Conservation (phyloP, 345 rosid species). For the Eucalyptus decipiens region DNA sequence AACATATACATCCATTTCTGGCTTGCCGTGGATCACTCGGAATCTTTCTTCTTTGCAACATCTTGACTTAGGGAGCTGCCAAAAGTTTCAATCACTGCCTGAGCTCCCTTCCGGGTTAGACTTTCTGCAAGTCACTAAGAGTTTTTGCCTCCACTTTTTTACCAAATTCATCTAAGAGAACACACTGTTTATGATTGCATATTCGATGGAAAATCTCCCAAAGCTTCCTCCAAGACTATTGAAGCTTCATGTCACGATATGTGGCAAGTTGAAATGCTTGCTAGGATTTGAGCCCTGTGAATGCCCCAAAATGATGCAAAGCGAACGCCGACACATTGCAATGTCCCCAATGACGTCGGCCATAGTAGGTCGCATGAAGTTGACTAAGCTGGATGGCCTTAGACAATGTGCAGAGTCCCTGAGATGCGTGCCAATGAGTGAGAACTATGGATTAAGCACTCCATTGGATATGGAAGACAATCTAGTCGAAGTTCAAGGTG, state of each 20-base stretch:
- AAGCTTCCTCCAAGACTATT: neutral
- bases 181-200: neutral
- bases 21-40: fast-evolving
- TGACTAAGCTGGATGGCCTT: neutral
- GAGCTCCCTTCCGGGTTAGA: no score
- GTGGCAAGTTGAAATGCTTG: neutral
- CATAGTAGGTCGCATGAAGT: neutral
- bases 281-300: neutral
- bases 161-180: neutral
- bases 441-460: neutral
- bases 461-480: no score
- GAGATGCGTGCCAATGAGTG: neutral
- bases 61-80: no score
- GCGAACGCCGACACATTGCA: no score
- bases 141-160: neutral
- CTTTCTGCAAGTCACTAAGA: neutral
- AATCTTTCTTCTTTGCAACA: no score
- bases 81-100: no score
- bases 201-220: neutral
- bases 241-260: fast-evolving
- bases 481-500: neutral
- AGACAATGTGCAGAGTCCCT: neutral
- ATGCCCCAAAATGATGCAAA: no score
- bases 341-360: neutral
- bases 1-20: no score